A percentile compares a stretch with the other conserved stretches of the same genome.
phyloP scores from a whole-genome alignment of 1,284 basidiomycete species.

The Ceratobasidium papillatum region DNA sequence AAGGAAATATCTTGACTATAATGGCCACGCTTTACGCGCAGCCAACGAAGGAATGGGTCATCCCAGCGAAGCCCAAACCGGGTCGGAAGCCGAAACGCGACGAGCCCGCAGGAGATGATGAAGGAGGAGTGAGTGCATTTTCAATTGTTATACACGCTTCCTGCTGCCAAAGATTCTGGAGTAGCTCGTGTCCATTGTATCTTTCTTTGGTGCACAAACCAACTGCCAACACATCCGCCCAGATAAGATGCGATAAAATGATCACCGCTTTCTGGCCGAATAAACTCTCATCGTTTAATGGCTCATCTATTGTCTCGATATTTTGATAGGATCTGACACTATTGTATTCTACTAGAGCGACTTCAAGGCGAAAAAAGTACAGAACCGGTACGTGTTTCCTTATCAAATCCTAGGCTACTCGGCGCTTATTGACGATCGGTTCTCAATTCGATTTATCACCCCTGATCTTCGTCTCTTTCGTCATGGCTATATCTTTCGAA shows the following conservation, averaged over 20 bases:
- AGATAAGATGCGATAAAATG: conserved; percentile 33
- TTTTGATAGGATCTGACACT: conserved; percentile 3
- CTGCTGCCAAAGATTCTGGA: not conserved
- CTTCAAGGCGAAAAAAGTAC: conserved; percentile 50
- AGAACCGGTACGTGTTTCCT: conserved; percentile 68
- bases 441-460: not conserved
- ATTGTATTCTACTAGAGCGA: conserved; percentile 15
- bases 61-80: conserved; percentile 88
- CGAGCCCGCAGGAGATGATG: conserved; percentile 52
- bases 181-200: not conserved
- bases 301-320: not conserved
- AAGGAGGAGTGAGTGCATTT: conserved; percentile 58
- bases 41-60: conserved; percentile 88
- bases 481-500: conserved; percentile 2
- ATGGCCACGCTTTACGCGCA: conserved; percentile 40
- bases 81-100: conserved; percentile 70
- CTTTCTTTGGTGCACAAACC: conserved; percentile 23
- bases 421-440: conserved; percentile 37
- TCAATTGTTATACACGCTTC: conserved; percentile 1
- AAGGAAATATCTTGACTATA: too few relatives aligned
- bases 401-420: conserved; percentile 40
- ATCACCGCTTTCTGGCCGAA: not conserved
- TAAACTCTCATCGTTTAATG: not conserved
- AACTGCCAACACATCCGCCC: conserved; percentile 63
- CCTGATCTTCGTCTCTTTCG: conserved; percentile 5